Evolutionary conservation across 768 basidiomycete genomes (phyloP), one percentile per base, ranked within the genome.

Genomic region (Lentinus brumalis): DNA sequence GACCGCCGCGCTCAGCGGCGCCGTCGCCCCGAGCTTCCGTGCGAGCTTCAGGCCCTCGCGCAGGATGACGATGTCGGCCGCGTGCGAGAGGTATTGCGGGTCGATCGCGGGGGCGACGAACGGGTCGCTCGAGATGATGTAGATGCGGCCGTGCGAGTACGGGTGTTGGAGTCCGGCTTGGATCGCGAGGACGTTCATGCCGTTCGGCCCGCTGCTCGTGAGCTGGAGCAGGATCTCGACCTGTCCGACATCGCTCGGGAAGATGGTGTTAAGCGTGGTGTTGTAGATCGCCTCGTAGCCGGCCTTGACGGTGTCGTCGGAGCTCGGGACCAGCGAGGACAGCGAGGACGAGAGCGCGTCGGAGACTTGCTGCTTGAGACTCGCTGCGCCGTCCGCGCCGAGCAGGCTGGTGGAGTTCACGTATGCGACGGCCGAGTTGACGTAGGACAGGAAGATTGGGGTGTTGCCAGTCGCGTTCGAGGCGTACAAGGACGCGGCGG

Each of bases 101-200:
- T 91, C 85, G 68, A 91, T 85, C 47, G 80, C 69, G 5, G 87
- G 86, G 26, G 75, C 66, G 59, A 83, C 82, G 73, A 90, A 91
- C 1, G 84, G 75, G 58, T 83, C 80, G 15, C 79, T 75, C 3
- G 83, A 81, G 67, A 79, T 86, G 74, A 90, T 85, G 60, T 81
- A 82, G 31, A 90, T 68, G 5, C 78, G 79, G n/a, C 89, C 89
- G 53, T 84, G 81, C 75, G 83, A 86, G 69, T 84, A 77, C 1
- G 87, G 85, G 66, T 85, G 85, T 69, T 89, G 88, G 12, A 88
- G 70, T 0, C 85, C 88, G 6, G 84, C 83, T 67, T 91, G 89
- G 55, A 91, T 78, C 5, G 78, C 77, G 50, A 88, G 74, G 29
- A 71, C 74, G 56, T 70, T 67, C 68, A 81, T 51, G 75, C 75